phyloP scores from a whole-genome alignment of 2,329 filamentous ascomycete genomes.

The Triangularia verruculosa region DNA sequence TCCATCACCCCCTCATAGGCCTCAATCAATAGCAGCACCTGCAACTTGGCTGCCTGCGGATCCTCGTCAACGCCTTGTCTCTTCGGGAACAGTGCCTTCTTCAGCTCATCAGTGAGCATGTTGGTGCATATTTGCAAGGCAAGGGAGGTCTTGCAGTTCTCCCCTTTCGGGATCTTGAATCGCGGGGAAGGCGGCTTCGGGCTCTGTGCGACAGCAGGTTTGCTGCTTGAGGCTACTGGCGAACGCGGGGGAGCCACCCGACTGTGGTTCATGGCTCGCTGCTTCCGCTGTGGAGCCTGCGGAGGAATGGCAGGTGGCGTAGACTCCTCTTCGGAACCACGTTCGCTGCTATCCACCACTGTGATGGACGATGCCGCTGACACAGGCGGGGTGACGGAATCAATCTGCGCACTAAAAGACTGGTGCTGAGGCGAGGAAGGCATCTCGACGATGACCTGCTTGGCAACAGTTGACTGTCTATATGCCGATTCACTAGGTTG shows the following conservation, averaged over 20 bases:
- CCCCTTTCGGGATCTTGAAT: neutral
- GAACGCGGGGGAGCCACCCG: neutral
- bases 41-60: slow-evolving; percentile 8
- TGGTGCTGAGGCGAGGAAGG: neutral
- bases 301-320: neutral
- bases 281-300: neutral
- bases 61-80: neutral
- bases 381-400: neutral
- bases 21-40: slow-evolving; percentile 23
- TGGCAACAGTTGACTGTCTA: neutral
- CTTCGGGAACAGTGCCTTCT: neutral
- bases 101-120: slow-evolving; percentile 20
- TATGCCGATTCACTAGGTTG: neutral
- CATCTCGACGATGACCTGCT: neutral
- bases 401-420: neutral
- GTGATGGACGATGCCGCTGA: neutral
- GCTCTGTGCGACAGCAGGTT: neutral
- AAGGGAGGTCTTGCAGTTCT: neutral
- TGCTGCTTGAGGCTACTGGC: neutral
- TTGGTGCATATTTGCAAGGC: slow-evolving; percentile 20
- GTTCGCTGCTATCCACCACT: neutral
- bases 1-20: slow-evolving; percentile 22
- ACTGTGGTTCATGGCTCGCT: neutral
- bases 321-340: neutral
- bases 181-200: neutral